Percentiles rank a stretch among this genome's conserved stretches.
phyloP scores from a whole-genome alignment of 192 early-diverging fungal genomes.

The Coemansia sp. region DNA sequence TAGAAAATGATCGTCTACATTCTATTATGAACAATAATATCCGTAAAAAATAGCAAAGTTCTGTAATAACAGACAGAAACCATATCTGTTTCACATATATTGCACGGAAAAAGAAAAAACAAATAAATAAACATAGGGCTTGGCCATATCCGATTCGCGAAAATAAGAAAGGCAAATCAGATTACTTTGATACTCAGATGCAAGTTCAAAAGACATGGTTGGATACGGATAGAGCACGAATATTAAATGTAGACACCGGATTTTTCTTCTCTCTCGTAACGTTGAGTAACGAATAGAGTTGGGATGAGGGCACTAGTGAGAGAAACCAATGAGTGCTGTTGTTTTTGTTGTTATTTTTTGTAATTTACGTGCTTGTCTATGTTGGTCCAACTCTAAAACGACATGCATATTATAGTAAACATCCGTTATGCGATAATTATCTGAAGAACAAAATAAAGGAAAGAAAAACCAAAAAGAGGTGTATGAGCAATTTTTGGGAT shows the following conservation, averaged over 20 bases:
- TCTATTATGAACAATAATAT: not conserved
- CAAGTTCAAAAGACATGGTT: too few relatives aligned
- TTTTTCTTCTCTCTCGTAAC: not conserved
- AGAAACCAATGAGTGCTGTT: not conserved
- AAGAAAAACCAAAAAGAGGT: not conserved
- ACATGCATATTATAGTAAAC: not conserved
- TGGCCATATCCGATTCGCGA: too few relatives aligned
- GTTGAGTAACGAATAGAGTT: not conserved
- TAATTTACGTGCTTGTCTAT: not conserved
- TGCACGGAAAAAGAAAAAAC: too few relatives aligned
- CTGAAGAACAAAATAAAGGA: not conserved
- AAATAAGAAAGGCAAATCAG: too few relatives aligned
- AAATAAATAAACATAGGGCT: too few relatives aligned
- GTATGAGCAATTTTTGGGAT: not conserved
- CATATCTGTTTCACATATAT: not conserved
- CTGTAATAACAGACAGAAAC: not conserved
- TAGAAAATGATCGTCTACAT: constrained; percentile 4
- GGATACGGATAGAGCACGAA: too few relatives aligned
- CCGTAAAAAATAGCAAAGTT: not conserved
- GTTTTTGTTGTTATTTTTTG: not conserved
- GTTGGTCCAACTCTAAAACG: not conserved
- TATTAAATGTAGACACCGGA: too few relatives aligned
- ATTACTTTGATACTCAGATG: too few relatives aligned
- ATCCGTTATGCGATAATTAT: constrained; percentile 5
- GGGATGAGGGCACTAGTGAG: not conserved